These are phyloP conservation scores for Taiozyma sp. DNA, from an alignment of 1,139 yeast genomes.

Conservation along the genomic window DNA sequence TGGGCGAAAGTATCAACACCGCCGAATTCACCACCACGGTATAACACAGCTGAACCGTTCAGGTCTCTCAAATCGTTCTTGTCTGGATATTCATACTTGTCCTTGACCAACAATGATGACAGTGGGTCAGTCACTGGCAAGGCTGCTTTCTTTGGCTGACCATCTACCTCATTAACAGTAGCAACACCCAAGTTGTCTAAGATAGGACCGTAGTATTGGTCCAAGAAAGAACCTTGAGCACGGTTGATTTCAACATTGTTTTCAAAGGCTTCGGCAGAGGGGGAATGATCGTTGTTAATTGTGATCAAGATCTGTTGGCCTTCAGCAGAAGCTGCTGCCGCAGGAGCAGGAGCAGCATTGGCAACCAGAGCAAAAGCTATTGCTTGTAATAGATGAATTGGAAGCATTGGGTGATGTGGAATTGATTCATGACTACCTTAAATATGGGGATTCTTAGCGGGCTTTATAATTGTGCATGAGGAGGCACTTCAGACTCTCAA, in stretches of 20 bases:
- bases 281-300: conserved; percentile 12
- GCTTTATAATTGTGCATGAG: not conserved
- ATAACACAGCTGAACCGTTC: conserved; percentile 31
- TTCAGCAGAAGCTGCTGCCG: conserved; percentile 12
- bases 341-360: conserved; percentile 13
- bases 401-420: conserved; percentile 9
- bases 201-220: conserved; percentile 31
- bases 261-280: not conserved
- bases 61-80: conserved; percentile 35
- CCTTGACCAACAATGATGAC: conserved; percentile 27
- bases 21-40: conserved; percentile 38
- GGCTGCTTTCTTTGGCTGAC: conserved; percentile 24
- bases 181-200: conserved; percentile 25
- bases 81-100: conserved; percentile 31
- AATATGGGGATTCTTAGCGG: not conserved
- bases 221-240: conserved; percentile 27
- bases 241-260: conserved; percentile 1
- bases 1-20: conserved; percentile 56
- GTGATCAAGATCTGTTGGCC: conserved; percentile 18
- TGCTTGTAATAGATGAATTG: conserved; percentile 11
- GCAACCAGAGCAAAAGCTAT: conserved; percentile 12
- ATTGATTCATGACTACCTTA: not conserved
- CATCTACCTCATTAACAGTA: conserved; percentile 17
- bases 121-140: conserved; percentile 26
- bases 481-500: not conserved